Base-by-base conservation (phyloP, 2,329 filamentous ascomycete genomes). In the Talaromyces sp. region DNA sequence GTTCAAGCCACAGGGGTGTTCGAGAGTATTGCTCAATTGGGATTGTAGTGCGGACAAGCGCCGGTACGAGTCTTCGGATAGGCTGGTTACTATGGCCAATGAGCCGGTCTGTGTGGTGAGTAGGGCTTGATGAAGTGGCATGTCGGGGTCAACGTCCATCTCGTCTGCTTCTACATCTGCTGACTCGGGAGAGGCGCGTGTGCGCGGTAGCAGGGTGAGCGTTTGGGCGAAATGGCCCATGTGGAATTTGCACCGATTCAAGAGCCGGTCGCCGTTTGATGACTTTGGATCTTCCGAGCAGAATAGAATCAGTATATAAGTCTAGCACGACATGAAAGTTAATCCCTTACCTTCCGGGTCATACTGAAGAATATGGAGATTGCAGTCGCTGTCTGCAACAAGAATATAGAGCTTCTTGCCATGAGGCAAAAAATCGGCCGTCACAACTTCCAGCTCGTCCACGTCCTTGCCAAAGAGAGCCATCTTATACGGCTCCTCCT, bases 401-500 rank as follows among this genome's bases (percentile, higher is more conserved):
- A 97, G 80, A 65, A 99, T 88, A 70, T 88, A 91, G 12, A 99
- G 79, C 61, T 92, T 87, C 59, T 89, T 87, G 8, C 90, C 90
- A 67, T 93, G 88, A 0, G 94, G 94, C 8, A 99, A 77, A 69
- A 99, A 93, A 61, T 97, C 93, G 1, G 90, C 91, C 6, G 88
- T 84, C 35, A 95, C 75, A 21, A 95, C 85, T 68, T 94, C 90
- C 67, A 97, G 80, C 50, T 85, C 85, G 21, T 89, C 88, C 43
- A 88, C 83, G 67, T 89, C 91, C 76, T 97, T 97, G 48, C 92
- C 92, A 65, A 97, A 92, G 3, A 97, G 83, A 63, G 92, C 89
- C 86, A 99, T 92, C 66, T 90, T 92, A 73, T 97, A 99, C 0
- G 94, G 94, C 70, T 97, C 94, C 76, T 99, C 93, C 77, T 84